These are phyloP conservation scores for Penicillium nordicum DNA, from an alignment of 2,329 filamentous ascomycete species.

Conservation along the genomic window DNA sequence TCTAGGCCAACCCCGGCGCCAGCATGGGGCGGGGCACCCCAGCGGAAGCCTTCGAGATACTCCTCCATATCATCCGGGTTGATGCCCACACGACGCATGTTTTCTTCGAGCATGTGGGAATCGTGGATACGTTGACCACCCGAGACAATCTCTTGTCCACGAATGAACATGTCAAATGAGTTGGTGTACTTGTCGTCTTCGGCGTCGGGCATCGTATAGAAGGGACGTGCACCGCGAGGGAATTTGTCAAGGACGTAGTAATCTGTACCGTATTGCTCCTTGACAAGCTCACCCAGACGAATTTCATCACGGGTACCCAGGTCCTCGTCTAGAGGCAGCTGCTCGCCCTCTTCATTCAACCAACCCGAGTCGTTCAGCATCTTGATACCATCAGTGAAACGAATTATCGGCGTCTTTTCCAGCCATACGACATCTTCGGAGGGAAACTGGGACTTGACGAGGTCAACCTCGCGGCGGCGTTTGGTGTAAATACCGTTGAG, in stretches of 20 bases:
- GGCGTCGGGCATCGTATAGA: conserved; percentile 85
- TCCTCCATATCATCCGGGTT: conserved; percentile 82
- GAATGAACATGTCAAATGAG: conserved; percentile 92
- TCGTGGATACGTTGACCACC: conserved; percentile 93
- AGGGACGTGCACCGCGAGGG: conserved; percentile 76
- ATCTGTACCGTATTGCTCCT: conserved; percentile 81
- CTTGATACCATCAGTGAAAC: conserved; percentile 73
- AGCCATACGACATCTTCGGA: conserved; percentile 83
- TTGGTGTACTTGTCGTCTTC: conserved; percentile 73
- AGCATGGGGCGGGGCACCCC: conserved; percentile 82
- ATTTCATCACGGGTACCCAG: conserved; percentile 83
- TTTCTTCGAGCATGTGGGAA: conserved; percentile 66
- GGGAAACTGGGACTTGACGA: conserved; percentile 79
- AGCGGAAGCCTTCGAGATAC: conserved; percentile 83
- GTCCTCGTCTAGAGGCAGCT: conserved; percentile 70
- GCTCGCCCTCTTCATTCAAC: conserved; percentile 71
- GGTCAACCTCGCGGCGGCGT: conserved; percentile 69
- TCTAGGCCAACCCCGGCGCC: conserved; percentile 88
- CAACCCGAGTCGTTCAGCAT: conserved; percentile 77
- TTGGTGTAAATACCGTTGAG: conserved; percentile 68
- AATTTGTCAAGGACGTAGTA: conserved; percentile 96
- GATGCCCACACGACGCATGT: conserved; percentile 73
- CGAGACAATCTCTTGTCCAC: conserved; percentile 87
- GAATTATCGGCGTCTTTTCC: conserved; percentile 76
- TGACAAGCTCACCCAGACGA: conserved; percentile 76